Evolutionary conservation across 208 protist species (phyloP).

Genomic region (Herpetomonas samuelpessoai): DNA sequence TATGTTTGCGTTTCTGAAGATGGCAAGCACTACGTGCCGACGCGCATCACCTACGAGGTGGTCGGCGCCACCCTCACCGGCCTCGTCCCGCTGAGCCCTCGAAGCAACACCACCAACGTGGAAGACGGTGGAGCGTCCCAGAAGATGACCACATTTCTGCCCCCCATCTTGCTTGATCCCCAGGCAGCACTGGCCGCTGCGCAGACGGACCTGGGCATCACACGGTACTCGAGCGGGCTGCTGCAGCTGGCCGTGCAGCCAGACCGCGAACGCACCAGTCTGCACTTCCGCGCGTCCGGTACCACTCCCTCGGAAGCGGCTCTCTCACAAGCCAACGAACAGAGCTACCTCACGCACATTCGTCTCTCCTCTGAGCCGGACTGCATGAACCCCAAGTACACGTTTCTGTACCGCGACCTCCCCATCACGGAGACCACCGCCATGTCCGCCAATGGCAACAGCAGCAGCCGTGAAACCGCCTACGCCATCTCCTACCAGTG

Average conservation of each 20-base stretch:
- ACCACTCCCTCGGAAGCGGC: background rate
- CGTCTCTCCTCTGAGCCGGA: conserved; percentile 46
- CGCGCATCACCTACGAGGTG: conserved; percentile 70
- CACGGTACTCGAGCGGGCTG: conserved; percentile 35
- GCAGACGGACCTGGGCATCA: conserved; percentile 27
- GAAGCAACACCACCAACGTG: background rate
- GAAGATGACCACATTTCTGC: conserved; percentile 17
- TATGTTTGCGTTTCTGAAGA: conserved; percentile 68
- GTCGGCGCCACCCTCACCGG: conserved; percentile 44
- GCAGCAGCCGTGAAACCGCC: background rate
- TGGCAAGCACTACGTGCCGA: conserved; percentile 54
- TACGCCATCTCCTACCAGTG: conserved; percentile 45
- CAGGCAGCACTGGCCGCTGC: conserved; percentile 2
- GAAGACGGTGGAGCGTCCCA: conserved; percentile 8
- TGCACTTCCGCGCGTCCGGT: background rate
- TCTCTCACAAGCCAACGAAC: background rate
- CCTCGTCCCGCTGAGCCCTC: conserved; percentile 30
- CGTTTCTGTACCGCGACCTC: conserved; percentile 26
- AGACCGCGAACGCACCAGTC: background rate
- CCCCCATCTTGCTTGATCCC: conserved; percentile 23
- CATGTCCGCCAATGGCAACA: conserved; percentile 3
- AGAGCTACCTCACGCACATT: conserved; percentile 31
- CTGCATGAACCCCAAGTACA: conserved; percentile 38
- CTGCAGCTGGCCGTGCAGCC: conserved; percentile 36
- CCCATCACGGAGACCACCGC: background rate